Conservation (phyloP, 306 rosid genomes). For the Cucurbita maxima region DNA sequence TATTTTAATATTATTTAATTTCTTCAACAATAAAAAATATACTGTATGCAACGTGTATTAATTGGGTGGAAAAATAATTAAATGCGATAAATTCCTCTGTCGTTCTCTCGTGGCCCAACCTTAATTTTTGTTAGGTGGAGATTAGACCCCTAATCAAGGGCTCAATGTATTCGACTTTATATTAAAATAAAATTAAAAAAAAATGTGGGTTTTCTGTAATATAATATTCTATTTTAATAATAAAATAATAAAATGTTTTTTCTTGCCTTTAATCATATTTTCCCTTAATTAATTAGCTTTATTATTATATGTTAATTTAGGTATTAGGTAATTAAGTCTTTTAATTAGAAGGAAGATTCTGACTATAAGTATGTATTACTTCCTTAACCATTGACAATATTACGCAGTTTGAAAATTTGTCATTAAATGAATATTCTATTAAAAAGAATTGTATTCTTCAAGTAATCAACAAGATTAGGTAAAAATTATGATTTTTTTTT, state of each 20-base stretch:
- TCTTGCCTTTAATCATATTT: not conserved
- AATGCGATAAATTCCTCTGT: not conserved
- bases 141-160: constrained; percentile 1
- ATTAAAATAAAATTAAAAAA: not conserved
- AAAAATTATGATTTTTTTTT: not conserved
- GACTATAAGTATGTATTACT: not conserved
- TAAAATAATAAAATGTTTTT: not conserved
- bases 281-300: not conserved
- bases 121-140: not conserved
- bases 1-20: not conserved
- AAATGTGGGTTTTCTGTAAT: not conserved
- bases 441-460: not conserved
- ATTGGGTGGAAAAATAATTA: not conserved
- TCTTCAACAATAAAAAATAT: not conserved
- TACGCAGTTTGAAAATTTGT: not conserved
- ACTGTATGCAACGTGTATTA: not conserved
- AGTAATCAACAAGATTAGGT: not conserved
- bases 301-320: not conserved
- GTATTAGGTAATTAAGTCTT: not conserved
- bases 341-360: not conserved
- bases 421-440: not conserved
- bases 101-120: not conserved
- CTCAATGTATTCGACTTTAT: not conserved
- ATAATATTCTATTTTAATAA: not conserved
- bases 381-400: not conserved